These are phyloP conservation scores for Bipolaris cookei DNA, from an alignment of 2,329 filamentous ascomycete species.

Conservation along the genomic window DNA sequence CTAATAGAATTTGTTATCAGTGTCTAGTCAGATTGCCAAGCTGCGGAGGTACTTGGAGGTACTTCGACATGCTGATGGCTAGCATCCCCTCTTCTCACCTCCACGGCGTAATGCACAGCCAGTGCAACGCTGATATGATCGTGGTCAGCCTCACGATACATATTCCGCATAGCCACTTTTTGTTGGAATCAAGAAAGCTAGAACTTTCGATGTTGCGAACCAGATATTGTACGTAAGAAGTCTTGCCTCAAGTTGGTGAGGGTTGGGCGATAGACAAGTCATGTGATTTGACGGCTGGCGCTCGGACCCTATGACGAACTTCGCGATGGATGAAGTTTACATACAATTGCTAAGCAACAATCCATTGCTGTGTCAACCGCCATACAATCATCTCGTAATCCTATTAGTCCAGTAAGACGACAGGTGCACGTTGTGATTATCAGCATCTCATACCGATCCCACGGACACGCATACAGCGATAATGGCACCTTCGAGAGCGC, in stretches of 20 bases:
- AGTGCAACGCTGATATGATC: slow-evolving; percentile 13
- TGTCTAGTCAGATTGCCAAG: neutral
- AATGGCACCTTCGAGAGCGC: slow-evolving; percentile 47
- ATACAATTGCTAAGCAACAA: slow-evolving; percentile 20
- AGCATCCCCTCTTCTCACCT: slow-evolving; percentile 14
- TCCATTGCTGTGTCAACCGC: slow-evolving; percentile 16
- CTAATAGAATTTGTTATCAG: slow-evolving; percentile 15
- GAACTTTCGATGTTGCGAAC: neutral
- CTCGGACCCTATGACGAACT: slow-evolving; percentile 43
- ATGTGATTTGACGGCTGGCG: slow-evolving; percentile 40
- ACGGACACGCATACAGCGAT: slow-evolving; percentile 11
- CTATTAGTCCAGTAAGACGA: neutral
- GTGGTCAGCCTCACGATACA: slow-evolving; percentile 8
- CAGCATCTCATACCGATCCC: slow-evolving; percentile 10
- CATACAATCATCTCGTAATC: slow-evolving; percentile 16
- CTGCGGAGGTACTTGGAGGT: slow-evolving; percentile 18
- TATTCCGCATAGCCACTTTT: slow-evolving; percentile 17
- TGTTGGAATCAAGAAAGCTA: slow-evolving; percentile 26
- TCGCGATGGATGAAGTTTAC: slow-evolving; percentile 13
- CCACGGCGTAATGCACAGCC: slow-evolving; percentile 17
- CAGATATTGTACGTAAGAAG: slow-evolving; percentile 1
- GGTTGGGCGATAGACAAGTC: slow-evolving; percentile 24
- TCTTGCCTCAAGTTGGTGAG: slow-evolving; percentile 8
- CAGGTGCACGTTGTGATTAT: slow-evolving; percentile 15
- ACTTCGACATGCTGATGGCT: slow-evolving; percentile 28